phyloP scores from a whole-genome alignment of 2,329 filamentous ascomycete genomes.

The Sporothrix phasma region DNA sequence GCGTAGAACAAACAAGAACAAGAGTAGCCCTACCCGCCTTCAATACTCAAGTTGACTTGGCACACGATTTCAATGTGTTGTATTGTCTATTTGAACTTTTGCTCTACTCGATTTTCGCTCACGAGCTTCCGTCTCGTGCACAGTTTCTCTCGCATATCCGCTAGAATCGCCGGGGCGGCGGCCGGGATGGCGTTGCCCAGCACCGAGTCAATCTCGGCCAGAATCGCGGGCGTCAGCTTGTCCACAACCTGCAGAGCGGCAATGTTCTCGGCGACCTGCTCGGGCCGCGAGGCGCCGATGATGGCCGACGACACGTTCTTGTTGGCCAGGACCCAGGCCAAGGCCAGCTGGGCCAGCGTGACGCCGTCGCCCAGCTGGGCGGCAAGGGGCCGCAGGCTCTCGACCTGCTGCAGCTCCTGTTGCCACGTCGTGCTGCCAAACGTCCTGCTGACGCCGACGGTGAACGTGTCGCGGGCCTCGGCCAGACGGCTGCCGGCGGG shows the following conservation, averaged over 20 bases:
- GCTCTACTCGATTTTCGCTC: too few relatives aligned
- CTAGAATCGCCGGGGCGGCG: slow-evolving; percentile 10
- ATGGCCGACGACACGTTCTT: slow-evolving; percentile 44
- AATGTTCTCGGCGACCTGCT: slow-evolving; percentile 43
- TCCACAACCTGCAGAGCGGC: slow-evolving; percentile 36
- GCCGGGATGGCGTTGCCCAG: slow-evolving; percentile 15
- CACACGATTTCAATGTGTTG: too few relatives aligned
- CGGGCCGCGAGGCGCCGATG: slow-evolving; percentile 40
- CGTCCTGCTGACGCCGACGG: slow-evolving; percentile 31
- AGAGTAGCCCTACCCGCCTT: too few relatives aligned
- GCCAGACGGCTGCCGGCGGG: slow-evolving; percentile 45
- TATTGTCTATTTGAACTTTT: too few relatives aligned
- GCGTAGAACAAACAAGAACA: too few relatives aligned
- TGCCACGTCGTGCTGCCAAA: slow-evolving; percentile 42
- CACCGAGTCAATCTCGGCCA: slow-evolving; percentile 42
- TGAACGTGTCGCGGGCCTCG: slow-evolving; percentile 45
- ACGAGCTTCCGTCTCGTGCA: too few relatives aligned
- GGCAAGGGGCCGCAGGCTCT: slow-evolving; percentile 33
- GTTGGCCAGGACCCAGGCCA: slow-evolving; percentile 47
- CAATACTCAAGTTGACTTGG: too few relatives aligned
- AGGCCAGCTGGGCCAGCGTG: slow-evolving; percentile 39
- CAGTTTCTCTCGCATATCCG: too few relatives aligned
- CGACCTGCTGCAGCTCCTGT: slow-evolving; percentile 7
- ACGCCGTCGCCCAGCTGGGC: slow-evolving; percentile 48
- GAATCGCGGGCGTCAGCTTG: slow-evolving; percentile 39